A percentile compares a stretch with the other conserved stretches of the same genome.
These are phyloP conservation scores for Pythium monospermum DNA, from an alignment of 352 stramenopile genomes.

Conservation along the genomic window DNA sequence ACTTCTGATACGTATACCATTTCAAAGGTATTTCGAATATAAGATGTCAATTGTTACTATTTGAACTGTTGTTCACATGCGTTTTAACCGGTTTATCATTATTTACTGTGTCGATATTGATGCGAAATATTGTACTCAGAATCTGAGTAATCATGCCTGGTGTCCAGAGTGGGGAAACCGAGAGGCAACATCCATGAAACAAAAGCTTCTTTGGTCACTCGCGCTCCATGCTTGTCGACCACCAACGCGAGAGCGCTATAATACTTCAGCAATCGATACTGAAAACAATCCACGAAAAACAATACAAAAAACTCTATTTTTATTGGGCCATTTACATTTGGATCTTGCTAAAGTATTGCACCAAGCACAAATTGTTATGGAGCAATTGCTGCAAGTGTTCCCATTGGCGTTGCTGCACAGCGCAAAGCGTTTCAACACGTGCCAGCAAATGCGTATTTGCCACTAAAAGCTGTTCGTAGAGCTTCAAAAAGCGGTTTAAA, in stretches of 20 bases:
- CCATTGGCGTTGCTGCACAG: slow-evolving; percentile 71
- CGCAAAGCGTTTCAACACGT: slow-evolving; percentile 49
- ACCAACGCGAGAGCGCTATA: not conserved
- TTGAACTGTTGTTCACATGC: too few species aligned
- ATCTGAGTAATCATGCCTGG: too few species aligned
- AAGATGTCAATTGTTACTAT: too few species aligned
- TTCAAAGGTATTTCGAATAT: too few species aligned
- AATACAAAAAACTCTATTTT: not conserved
- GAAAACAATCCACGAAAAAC: not conserved
- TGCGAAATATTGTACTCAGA: too few species aligned
- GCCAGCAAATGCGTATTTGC: slow-evolving; percentile 42
- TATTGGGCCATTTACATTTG: slow-evolving; percentile 53
- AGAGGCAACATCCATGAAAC: too few species aligned
- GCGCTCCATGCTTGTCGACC: too few species aligned
- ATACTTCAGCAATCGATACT: not conserved
- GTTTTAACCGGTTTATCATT: too few species aligned
- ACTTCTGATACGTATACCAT: too few species aligned
- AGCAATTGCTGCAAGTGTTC: slow-evolving; percentile 75
- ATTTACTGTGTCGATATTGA: too few species aligned
- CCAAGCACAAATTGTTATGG: slow-evolving; percentile 83
- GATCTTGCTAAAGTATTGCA: slow-evolving; percentile 86
- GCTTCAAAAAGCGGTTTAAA: slow-evolving; percentile 83
- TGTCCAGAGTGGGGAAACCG: too few species aligned
- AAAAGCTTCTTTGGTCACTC: too few species aligned
- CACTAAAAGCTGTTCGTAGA: slow-evolving; percentile 74